phyloP scores from a whole-genome alignment of 352 stramenopile species.

The Pythium pyrilobum region DNA sequence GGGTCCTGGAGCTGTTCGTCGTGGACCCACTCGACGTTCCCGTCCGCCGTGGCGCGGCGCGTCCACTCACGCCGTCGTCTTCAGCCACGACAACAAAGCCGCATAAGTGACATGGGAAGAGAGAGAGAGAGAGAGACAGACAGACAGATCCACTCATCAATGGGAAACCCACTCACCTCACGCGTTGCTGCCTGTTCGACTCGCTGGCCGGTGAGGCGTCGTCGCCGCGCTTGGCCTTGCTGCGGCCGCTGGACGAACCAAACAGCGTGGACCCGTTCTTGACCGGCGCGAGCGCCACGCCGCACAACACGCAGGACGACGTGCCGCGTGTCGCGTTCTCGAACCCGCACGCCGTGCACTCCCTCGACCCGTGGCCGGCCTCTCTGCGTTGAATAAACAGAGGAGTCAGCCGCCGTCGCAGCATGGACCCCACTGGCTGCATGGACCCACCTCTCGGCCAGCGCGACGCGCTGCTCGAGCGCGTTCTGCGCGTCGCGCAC shows the following conservation, averaged over 20 bases:
- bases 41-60: neutral
- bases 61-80: conserved; percentile 8
- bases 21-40: neutral
- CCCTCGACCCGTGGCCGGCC: neutral
- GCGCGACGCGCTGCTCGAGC: conserved; percentile 2
- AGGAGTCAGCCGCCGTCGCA: neutral
- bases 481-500: neutral
- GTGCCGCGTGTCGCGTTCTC: neutral
- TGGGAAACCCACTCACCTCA: neutral
- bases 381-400: neutral
- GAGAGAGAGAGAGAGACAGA: no score
- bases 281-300: neutral
- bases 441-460: neutral
- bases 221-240: neutral
- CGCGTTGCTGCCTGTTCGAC: neutral
- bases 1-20: neutral
- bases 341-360: conserved; percentile 2
- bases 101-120: neutral
- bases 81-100: neutral
- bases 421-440: neutral
- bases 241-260: neutral
- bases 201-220: neutral
- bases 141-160: neutral
- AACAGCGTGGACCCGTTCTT: neutral
- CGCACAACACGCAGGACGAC: conserved; percentile 1